Conservation (phyloP, 176 grass and related monocot genomes). For the Tillandsia fasciculata region DNA sequence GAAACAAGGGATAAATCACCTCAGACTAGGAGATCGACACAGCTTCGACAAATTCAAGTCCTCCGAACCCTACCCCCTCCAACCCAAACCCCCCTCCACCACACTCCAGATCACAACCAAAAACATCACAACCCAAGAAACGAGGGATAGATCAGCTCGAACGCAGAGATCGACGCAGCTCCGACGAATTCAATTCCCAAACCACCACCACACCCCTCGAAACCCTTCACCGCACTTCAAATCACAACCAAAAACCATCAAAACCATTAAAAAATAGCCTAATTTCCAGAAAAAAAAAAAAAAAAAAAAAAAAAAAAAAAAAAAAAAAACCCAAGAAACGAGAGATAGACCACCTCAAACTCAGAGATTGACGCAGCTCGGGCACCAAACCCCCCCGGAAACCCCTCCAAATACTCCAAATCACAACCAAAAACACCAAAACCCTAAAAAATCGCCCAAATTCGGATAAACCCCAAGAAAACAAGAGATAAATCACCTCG, state of each 20-base stretch:
- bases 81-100: too few species aligned
- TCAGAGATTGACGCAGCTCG: background rate
- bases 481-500: constrained; percentile 16
- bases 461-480: background rate
- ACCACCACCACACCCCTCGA: background rate
- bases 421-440: background rate
- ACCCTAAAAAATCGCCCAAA: background rate
- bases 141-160: background rate
- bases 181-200: background rate
- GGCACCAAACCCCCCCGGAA: background rate
- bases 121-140: background rate
- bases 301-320: too few species aligned
- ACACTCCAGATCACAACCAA: too few species aligned
- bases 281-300: background rate
- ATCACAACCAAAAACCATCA: background rate
- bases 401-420: background rate
- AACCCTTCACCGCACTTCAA: background rate
- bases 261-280: background rate
- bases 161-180: background rate
- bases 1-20: too few species aligned
- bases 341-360: background rate
- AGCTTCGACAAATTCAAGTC: too few species aligned
- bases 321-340: too few species aligned
- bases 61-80: too few species aligned
- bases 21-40: too few species aligned